Base-by-base conservation (phyloP, 495 filamentous ascomycete genomes). In the Penicillium goetzii region DNA sequence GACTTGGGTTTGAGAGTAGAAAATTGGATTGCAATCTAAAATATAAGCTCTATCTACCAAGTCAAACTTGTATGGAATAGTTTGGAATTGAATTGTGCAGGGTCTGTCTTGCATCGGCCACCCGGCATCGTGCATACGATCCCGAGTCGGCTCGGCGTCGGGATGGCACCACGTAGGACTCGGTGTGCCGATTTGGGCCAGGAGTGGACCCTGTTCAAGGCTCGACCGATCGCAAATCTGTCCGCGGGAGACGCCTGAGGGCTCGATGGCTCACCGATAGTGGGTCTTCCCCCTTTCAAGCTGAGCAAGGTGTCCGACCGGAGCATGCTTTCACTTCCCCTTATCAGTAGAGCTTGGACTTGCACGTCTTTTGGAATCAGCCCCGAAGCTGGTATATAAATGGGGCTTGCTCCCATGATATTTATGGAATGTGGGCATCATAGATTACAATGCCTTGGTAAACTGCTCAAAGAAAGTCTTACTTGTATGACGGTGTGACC, bases 171-270 rank as follows among this genome's bases (percentile, higher is more conserved):
- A 60, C 32, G 19, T 40, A 43, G 25, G 47, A 67, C 56, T 73
- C 71, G 71, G 71, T 73, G 68, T 73, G 68, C 70, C 70, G 70
- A 73, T 67, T 64, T 45, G 60, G 68, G 59, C n/a, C 43, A 45
- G 7, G 11, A 28, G 68, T 73, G 70, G 68, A 41, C 32, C 49
- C 60, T 34, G 28, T 36, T 26, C 43, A 58, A 41, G 58, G 56
- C 45, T 53, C 67, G 59, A 62, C 60, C 14, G 59, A 72, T 64
- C 63, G 51, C 33, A 67, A 69, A 64, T 64, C 66, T 65, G 64
- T 67, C 61, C 68, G 30, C 62, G 62, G 68, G 61, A 65, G 14
- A 61, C 52, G 66, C 62, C 71, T 68, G 64, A 73, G 61, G 60
- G 52, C 60, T 61, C 53, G 62, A 71, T 59, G 60, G 47, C 60